Conservation (phyloP, 495 filamentous ascomycete species). For the Evansstolkia leycettana region DNA sequence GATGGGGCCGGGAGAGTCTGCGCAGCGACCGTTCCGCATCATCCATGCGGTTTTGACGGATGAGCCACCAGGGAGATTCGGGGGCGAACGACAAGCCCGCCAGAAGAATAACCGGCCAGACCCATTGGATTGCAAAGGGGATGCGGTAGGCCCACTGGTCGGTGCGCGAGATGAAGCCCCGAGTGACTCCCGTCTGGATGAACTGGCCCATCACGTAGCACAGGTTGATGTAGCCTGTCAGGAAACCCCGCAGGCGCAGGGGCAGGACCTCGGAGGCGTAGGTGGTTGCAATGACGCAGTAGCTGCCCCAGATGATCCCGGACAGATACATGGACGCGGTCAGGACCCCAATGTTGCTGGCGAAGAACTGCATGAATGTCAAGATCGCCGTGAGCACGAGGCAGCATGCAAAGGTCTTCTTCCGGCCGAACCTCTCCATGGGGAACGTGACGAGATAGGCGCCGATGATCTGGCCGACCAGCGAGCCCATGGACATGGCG, state of each 20-base stretch:
- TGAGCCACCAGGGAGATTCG: slow-evolving; percentile 36
- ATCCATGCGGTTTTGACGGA: slow-evolving; percentile 18
- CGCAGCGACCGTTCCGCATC: slow-evolving; percentile 35
- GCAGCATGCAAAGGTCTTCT: not conserved
- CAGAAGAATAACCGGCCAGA: slow-evolving; percentile 38
- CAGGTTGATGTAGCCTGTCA: slow-evolving; percentile 33
- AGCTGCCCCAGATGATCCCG: slow-evolving; percentile 24
- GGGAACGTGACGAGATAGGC: slow-evolving; percentile 49
- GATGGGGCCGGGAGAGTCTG: slow-evolving; percentile 15
- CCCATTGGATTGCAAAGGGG: slow-evolving; percentile 43
- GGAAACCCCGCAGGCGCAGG: slow-evolving; percentile 24
- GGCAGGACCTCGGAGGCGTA: slow-evolving; percentile 40
- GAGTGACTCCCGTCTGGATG: slow-evolving; percentile 36
- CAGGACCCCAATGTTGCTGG: slow-evolving; percentile 7
- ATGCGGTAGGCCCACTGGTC: slow-evolving; percentile 37
- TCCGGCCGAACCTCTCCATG: slow-evolving; percentile 38
- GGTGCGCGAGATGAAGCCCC: slow-evolving; percentile 14
- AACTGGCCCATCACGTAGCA: slow-evolving; percentile 39
- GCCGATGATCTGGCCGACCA: slow-evolving; percentile 15
- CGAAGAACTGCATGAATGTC: slow-evolving; percentile 24
- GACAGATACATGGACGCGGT: slow-evolving; percentile 10
- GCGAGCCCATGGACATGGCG: slow-evolving; percentile 23
- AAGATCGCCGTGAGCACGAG: slow-evolving; percentile 37
- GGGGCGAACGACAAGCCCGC: slow-evolving; percentile 28
- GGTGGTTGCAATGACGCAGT: slow-evolving; percentile 35